Conservation (phyloP, 140 eudicot species). For the Cichorium intybus region DNA sequence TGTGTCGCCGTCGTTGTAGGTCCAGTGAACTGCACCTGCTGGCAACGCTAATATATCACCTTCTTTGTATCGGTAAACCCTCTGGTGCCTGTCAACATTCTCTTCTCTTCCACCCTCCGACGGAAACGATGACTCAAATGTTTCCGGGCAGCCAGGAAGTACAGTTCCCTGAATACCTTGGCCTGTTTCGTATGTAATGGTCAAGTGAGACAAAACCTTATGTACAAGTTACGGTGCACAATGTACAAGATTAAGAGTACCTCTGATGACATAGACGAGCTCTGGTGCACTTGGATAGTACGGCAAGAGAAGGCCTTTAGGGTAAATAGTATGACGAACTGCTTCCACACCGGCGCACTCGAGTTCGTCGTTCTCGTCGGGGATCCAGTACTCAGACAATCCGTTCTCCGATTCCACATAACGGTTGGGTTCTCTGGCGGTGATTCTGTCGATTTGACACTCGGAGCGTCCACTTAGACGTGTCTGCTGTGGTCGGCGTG, state of each 20-base stretch:
- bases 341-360: conserved; percentile 67
- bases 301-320: conserved; percentile 68
- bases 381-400: conserved; percentile 55
- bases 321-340: conserved; percentile 39
- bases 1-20: conserved; percentile 51
- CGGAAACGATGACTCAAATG: conserved; percentile 36
- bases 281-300: conserved; percentile 50
- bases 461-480: conserved; percentile 31
- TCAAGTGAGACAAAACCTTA: not conserved
- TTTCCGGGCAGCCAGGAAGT: conserved; percentile 69
- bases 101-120: conserved; percentile 14
- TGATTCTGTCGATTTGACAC: conserved; percentile 42
- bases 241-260: conserved; percentile 17
- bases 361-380: conserved; percentile 43
- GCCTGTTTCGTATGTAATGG: conserved; percentile 33
- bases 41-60: conserved; percentile 73
- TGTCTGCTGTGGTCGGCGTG: conserved; percentile 11
- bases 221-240: not conserved
- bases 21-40: conserved; percentile 69
- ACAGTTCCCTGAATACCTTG: conserved; percentile 47
- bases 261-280: conserved; percentile 50
- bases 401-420: conserved; percentile 50
- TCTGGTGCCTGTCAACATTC: conserved; percentile 55
- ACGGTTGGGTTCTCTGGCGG: conserved; percentile 51
- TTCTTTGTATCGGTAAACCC: conserved; percentile 33